Base-by-base conservation (phyloP, 192 early-diverging fungal species). In the Coemansia sp. region DNA sequence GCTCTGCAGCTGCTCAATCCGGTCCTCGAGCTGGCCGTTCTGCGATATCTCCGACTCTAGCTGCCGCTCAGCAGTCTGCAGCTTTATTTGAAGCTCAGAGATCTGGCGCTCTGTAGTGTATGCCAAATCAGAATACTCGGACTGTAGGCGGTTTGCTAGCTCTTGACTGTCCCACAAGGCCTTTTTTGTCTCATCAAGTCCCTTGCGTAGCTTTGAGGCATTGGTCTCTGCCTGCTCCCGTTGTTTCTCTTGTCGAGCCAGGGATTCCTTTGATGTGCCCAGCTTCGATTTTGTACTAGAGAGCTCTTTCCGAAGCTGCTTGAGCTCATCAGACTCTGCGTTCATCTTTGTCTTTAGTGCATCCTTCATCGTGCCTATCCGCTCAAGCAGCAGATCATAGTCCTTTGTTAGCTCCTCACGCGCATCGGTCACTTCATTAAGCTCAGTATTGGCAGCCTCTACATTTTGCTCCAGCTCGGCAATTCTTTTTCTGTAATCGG, bases 261-360 rank as follows among this genome's bases (percentile, higher is more conserved):
- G 52, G 10, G 45, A 45, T 48, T 61, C 64, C 48, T 70, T 71
- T 61, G 69, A 61, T 3, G 72, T 21, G 0, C 63, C 63, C 6
- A 72, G 65, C 46, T 72, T 67, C 7, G 42, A 21, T 11, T 56
- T 56, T 26, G 55, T 18, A 15, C 15, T 11, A 10, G 55, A 12
- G 32, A 56, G 55, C 55, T 59, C 57, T 41, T 66, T 66, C 39
- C 84, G 84, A 55, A 79, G 65, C 37, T 71, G 76, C 63, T 78
- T 77, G 48, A 85, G 64, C 52, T 85, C 77, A 49, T 78, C 79
- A 56, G 91, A 90, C 62, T 98, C 95, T 11, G 87, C 89, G 71
- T 95, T 92, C 57, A 96, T 82, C 77, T 92, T 91, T 12, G 93
- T 88, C 40, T 85, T 88, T 4, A 96, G 72, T 0, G 91, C 88